phyloP scores from a whole-genome alignment of 1,284 basidiomycete genomes.

The Leccinum cinnamomeum region DNA sequence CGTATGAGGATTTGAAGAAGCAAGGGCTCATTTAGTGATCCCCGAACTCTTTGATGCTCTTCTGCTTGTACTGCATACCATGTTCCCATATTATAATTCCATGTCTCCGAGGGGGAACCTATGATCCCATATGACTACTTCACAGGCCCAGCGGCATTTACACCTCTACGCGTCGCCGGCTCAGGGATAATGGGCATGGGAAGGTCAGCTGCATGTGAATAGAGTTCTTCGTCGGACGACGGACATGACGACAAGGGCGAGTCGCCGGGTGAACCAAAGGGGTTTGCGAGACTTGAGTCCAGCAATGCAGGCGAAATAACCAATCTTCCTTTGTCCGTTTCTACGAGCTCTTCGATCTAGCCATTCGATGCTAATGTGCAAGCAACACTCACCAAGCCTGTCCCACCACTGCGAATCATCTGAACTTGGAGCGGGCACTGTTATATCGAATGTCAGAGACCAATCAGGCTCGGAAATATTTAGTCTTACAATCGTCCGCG shows the following conservation, averaged over 20 bases:
- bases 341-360: conserved; percentile 37
- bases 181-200: conserved; percentile 57
- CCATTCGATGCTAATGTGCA: conserved; percentile 1
- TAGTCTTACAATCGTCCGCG: conserved; percentile 36
- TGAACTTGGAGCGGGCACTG: conserved; percentile 79
- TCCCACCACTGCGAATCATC: conserved; percentile 80
- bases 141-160: conserved; percentile 5
- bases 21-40: conserved; percentile 74
- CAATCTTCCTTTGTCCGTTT: conserved; percentile 53
- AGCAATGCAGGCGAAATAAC: conserved; percentile 49
- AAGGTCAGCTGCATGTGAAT: conserved; percentile 63
- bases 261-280: conserved; percentile 65
- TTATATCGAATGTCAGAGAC: conserved; percentile 13
- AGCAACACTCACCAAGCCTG: conserved; percentile 49
- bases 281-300: conserved; percentile 51
- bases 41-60: conserved; percentile 8
- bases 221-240: conserved; percentile 80
- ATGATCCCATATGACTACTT: conserved; percentile 15
- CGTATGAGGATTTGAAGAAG: conserved; percentile 89
- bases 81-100: conserved; percentile 8
- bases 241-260: conserved; percentile 72
- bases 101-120: conserved; percentile 1
- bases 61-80: conserved; percentile 14
- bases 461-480: not conserved
- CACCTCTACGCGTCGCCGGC: conserved; percentile 37